Percentiles rank a stretch among this genome's conserved stretches.
These are phyloP conservation scores for Dactylonectria macrodidyma DNA, from an alignment of 2,329 filamentous ascomycete genomes.

Conservation along the genomic window DNA sequence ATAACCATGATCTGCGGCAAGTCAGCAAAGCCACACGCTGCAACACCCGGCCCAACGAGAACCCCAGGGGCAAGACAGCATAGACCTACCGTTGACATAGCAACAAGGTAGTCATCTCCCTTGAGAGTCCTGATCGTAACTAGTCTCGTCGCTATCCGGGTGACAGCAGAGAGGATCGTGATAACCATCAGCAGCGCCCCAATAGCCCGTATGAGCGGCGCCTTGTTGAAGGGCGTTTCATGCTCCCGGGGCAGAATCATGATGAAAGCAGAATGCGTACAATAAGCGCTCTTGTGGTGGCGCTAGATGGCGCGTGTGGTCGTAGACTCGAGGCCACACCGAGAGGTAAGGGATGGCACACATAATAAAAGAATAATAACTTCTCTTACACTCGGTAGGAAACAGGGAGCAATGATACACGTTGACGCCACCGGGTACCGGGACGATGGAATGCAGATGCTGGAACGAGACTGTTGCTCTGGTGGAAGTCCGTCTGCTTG, in stretches of 20 bases:
- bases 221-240: slow-evolving; percentile 43
- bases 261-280: neutral
- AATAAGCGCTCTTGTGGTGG: neutral
- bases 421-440: neutral
- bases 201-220: slow-evolving; percentile 41
- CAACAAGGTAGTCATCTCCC: slow-evolving; percentile 35
- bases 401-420: neutral
- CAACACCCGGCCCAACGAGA: no score
- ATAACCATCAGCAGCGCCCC: slow-evolving; percentile 43
- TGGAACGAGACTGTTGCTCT: neutral
- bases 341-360: neutral
- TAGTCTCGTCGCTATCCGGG: slow-evolving; percentile 35
- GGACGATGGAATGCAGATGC: neutral
- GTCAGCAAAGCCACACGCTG: slow-evolving; percentile 12
- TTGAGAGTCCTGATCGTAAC: slow-evolving; percentile 33
- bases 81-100: slow-evolving; percentile 32
- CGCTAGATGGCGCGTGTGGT: neutral
- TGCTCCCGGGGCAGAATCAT: slow-evolving; percentile 37
- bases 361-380: neutral
- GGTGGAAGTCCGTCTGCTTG: neutral
- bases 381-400: neutral
- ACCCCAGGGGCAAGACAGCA: neutral
- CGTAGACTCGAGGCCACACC: neutral
- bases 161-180: slow-evolving; percentile 37
- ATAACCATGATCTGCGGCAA: slow-evolving; percentile 32